These are phyloP conservation scores for Cladosporium cucumerinum DNA, from an alignment of 2,329 filamentous ascomycete species.

Conservation along the genomic window DNA sequence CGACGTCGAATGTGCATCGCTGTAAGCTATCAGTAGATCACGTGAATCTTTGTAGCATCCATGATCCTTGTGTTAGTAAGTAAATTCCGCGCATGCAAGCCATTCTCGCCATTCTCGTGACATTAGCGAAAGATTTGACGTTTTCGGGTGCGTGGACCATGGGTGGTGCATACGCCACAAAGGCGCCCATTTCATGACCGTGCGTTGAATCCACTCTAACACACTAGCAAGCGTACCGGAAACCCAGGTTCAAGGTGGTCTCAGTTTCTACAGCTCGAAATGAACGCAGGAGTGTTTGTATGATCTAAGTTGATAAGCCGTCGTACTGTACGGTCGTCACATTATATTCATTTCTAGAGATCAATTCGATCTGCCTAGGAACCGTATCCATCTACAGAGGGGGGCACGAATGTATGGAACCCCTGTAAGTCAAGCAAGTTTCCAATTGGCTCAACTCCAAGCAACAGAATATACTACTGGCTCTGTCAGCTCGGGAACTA, in stretches of 20 bases:
- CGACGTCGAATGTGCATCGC: background rate
- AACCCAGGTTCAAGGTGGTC: no score
- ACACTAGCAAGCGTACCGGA: background rate
- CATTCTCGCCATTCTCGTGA: background rate
- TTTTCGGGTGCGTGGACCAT: background rate
- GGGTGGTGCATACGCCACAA: background rate
- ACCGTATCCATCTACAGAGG: no score
- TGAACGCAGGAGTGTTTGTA: background rate
- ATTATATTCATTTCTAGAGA: background rate
- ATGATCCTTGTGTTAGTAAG: background rate
- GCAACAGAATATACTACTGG: no score
- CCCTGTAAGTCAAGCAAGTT: no score
- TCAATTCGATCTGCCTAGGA: background rate
- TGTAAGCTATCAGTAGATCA: background rate
- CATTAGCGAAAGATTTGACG: background rate
- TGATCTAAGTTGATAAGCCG: background rate
- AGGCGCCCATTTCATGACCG: no score
- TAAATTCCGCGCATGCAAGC: no score
- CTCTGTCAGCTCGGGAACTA: no score
- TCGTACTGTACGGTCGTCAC: background rate
- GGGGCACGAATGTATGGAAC: no score
- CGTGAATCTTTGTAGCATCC: background rate
- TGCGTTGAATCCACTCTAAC: background rate
- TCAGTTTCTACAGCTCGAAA: background rate
- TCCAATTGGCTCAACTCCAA: no score